phyloP scores from a whole-genome alignment of 164 flowering plant genomes.

The Piper betle region DNA sequence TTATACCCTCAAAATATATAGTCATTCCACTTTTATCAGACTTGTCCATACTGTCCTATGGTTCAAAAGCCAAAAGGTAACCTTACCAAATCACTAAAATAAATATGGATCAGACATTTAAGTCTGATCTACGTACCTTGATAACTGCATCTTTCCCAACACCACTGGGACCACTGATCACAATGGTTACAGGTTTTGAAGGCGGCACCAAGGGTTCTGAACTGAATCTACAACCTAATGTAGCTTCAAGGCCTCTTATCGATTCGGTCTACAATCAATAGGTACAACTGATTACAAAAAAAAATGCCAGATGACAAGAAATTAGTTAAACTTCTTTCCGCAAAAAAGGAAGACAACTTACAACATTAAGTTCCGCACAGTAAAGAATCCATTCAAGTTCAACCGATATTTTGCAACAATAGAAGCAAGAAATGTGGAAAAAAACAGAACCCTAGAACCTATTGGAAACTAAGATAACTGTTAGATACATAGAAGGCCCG shows the following conservation, averaged over 20 bases:
- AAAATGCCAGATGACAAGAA: neutral
- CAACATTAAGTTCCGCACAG: neutral
- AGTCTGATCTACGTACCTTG: slow-evolving; percentile 12
- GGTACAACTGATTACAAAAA: neutral
- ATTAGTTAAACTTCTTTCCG: neutral
- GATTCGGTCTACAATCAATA: slow-evolving; percentile 21
- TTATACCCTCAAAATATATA: too few relatives aligned
- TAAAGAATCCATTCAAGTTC: neutral
- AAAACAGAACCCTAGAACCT: neutral
- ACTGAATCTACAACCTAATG: slow-evolving; percentile 50
- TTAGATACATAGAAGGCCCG: too few relatives aligned
- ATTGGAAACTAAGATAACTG: neutral
- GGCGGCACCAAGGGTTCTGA: slow-evolving; percentile 38
- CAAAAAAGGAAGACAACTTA: too few relatives aligned
- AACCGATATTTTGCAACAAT: neutral
- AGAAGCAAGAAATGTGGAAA: neutral
- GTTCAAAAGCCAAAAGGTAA: neutral
- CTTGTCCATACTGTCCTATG: too few relatives aligned
- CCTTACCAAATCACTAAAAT: neutral
- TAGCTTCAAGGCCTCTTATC: slow-evolving; percentile 64
- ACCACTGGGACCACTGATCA: slow-evolving; percentile 91
- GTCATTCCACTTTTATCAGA: too few relatives aligned
- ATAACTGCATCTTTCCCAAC: slow-evolving; percentile 89
- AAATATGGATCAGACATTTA: neutral
- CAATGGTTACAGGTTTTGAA: slow-evolving; percentile 55